These are phyloP conservation scores for Spencermartinsiella ligniputridi DNA, from an alignment of 1,139 yeast genomes.

Conservation along the genomic window DNA sequence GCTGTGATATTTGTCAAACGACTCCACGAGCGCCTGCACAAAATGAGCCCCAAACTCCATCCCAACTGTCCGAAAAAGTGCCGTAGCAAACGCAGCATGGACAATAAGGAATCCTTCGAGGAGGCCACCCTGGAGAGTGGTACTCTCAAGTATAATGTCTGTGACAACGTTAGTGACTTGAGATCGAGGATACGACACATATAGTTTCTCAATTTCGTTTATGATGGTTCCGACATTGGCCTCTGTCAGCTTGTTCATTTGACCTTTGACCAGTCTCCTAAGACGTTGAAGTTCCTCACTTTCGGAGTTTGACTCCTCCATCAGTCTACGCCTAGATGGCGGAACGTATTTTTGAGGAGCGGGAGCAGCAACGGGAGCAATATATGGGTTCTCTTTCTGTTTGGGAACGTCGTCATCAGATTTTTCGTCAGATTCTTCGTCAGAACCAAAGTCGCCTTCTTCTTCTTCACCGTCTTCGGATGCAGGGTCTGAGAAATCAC, in stretches of 20 bases:
- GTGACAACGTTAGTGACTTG: conserved; percentile 68
- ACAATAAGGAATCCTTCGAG: conserved; percentile 75
- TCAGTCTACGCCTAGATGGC: conserved; percentile 61
- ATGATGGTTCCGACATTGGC: conserved; percentile 71
- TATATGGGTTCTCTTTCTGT: conserved; percentile 73
- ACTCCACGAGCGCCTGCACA: conserved; percentile 72
- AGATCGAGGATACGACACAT: conserved; percentile 66
- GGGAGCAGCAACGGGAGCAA: conserved; percentile 55
- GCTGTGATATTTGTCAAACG: conserved; percentile 41
- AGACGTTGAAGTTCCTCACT: conserved; percentile 50
- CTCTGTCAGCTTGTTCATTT: conserved; percentile 81
- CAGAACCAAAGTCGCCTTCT: conserved; percentile 25
- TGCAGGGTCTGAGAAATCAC: conserved; percentile 34
- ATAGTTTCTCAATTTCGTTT: conserved; percentile 61
- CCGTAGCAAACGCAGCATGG: conserved; percentile 73
- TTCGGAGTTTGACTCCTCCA: conserved; percentile 23
- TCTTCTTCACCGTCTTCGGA: conserved; percentile 28
- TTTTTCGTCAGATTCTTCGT: conserved; percentile 45
- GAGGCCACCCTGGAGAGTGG: conserved; percentile 58
- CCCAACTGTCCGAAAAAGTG: conserved; percentile 73
- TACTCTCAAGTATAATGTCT: conserved; percentile 56
- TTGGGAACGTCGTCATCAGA: conserved; percentile 34
- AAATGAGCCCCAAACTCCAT: conserved; percentile 87
- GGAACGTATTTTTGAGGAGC: conserved; percentile 60
- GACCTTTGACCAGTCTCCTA: conserved; percentile 65